phyloP scores from a whole-genome alignment of 345 rosid species.

The Reutealis trisperma region DNA sequence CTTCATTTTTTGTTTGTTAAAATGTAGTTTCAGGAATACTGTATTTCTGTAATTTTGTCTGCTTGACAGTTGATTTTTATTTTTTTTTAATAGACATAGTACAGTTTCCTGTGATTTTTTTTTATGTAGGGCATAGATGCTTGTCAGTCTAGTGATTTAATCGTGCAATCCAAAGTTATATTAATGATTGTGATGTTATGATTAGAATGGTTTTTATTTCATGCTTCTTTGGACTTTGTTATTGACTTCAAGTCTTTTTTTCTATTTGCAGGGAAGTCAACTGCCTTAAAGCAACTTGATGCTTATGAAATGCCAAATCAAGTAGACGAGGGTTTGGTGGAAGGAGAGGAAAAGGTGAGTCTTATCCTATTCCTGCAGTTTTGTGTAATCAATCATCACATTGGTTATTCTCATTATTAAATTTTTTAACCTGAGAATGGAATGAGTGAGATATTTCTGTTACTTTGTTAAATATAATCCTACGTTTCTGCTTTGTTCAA shows the following conservation, averaged over 20 bases:
- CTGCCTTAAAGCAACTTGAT: conserved; percentile 42
- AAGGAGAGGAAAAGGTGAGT: conserved; percentile 67
- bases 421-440: neutral
- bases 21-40: neutral
- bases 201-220: neutral
- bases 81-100: neutral
- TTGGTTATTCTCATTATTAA: neutral
- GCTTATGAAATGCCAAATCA: conserved; percentile 26
- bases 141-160: neutral
- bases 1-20: no score
- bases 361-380: neutral
- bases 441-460: neutral
- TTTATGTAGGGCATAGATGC: neutral
- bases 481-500: neutral
- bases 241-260: conserved; percentile 11
- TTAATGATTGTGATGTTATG: neutral
- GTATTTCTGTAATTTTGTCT: neutral
- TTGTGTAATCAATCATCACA: conserved; percentile 2
- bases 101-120: neutral
- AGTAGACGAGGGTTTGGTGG: conserved; percentile 26
- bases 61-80: neutral
- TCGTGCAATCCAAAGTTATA: neutral
- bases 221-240: neutral
- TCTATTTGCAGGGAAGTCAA: conserved; percentile 34
- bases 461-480: neutral